Evolutionary conservation across 441 rosid genomes (phyloP).

Genomic region (Arabidopsis lyrata): DNA sequence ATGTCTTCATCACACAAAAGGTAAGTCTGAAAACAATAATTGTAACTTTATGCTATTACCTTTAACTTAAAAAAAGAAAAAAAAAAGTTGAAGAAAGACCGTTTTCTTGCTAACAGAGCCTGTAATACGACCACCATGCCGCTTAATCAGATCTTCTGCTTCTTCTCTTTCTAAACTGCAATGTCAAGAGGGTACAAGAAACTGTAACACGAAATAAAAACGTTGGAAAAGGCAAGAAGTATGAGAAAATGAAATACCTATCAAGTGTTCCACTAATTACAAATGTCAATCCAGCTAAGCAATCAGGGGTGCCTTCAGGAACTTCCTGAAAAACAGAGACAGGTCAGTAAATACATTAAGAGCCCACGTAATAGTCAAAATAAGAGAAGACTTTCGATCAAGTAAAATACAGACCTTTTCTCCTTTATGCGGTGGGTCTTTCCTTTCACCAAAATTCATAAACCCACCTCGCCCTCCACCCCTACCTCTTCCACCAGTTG

Average conservation of each 20-base stretch:
- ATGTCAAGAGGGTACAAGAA: constrained; percentile 38
- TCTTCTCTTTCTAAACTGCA: constrained; percentile 97
- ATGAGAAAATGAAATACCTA: constrained; percentile 61
- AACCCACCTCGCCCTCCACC: constrained; percentile 94
- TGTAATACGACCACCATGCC: constrained; percentile 92
- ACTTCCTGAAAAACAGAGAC: constrained; percentile 74
- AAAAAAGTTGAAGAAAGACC: constrained; percentile 49
- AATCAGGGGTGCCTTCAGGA: constrained; percentile 91
- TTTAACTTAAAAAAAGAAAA: constrained; percentile 18
- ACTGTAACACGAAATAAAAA: constrained; percentile 9
- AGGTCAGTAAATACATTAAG: constrained; percentile 30
- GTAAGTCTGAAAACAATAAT: constrained; percentile 69
- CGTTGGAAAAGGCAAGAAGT: constrained; percentile 14
- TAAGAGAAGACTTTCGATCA: constrained; percentile 51
- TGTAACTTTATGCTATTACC: constrained; percentile 42
- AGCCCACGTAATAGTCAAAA: constrained; percentile 19
- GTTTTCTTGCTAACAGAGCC: constrained; percentile 99
- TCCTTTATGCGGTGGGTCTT: constrained; percentile 99
- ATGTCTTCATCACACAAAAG: constrained; percentile 97
- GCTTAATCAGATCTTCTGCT: constrained; percentile 94
- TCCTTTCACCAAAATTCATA: constrained; percentile 95
- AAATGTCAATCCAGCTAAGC: constrained; percentile 88
- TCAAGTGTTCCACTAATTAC: constrained; percentile 99
- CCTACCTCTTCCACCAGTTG: constrained; percentile 84
- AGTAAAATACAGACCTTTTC: constrained; percentile 67